These are phyloP conservation scores for Trifolium fragiferum DNA, from an alignment of 306 rosid species.

Conservation along the genomic window DNA sequence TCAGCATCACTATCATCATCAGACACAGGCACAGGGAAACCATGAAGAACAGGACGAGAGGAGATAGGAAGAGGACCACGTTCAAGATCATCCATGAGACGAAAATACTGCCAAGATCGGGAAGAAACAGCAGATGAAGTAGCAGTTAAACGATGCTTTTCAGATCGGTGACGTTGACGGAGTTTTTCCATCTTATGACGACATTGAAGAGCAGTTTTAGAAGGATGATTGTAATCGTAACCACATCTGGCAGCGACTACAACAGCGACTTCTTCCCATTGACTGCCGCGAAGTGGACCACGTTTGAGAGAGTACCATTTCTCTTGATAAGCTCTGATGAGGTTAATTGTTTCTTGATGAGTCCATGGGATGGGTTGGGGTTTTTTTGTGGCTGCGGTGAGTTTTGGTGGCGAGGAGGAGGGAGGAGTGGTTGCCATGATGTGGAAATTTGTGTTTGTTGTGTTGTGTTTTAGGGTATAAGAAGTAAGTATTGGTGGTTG, in stretches of 20 bases:
- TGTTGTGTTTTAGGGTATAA: too few species aligned
- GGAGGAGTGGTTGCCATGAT: neutral
- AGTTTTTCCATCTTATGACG: constrained; percentile 97
- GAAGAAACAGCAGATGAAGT: neutral
- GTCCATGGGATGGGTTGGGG: constrained; percentile 83
- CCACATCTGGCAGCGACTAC: constrained; percentile 87
- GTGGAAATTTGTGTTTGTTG: neutral
- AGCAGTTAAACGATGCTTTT: constrained; percentile 45
- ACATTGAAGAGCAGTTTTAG: constrained; percentile 77
- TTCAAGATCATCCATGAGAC: constrained; percentile 73
- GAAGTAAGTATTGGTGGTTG: too few species aligned
- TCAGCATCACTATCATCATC: constrained; percentile 11
- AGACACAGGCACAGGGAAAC: neutral
- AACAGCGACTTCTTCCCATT: constrained; percentile 93
- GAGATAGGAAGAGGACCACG: constrained; percentile 91
- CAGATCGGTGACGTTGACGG: constrained; percentile 84
- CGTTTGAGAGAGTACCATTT: constrained; percentile 84
- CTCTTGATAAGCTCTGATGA: constrained; percentile 84
- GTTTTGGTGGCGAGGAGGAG: neutral
- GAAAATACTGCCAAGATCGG: constrained; percentile 64
- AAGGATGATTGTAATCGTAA: constrained; percentile 58
- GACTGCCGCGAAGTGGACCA: constrained; percentile 76
- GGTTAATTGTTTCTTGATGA: constrained; percentile 77
- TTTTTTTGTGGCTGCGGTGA: constrained; percentile 39
- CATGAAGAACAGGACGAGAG: constrained; percentile 49